Evolutionary conservation across 306 rosid species (phyloP).

Genomic region (Astragalus glycyphyllos): DNA sequence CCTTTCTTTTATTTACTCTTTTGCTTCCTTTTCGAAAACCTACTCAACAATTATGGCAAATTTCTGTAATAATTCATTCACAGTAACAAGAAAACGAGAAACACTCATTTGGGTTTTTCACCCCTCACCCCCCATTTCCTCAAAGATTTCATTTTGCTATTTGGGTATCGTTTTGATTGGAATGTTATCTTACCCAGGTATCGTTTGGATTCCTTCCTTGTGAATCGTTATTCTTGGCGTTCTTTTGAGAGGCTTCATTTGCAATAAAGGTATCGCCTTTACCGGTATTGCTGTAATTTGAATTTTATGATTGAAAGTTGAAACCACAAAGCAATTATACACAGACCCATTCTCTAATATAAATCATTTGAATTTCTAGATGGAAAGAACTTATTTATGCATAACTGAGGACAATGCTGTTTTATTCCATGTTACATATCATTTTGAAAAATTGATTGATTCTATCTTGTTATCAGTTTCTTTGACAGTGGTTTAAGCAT

Average conservation of each 20-base stretch:
- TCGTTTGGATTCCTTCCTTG: slow-evolving; percentile 8
- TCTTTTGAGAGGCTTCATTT: neutral
- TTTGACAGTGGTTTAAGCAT: slow-evolving; percentile 25
- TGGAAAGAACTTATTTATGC: neutral
- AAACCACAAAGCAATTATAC: neutral
- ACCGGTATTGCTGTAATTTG: neutral
- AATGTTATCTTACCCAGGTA: neutral
- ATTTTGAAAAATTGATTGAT: slow-evolving; percentile 5
- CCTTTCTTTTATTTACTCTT: neutral
- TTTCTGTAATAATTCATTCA: neutral
- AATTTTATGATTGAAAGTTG: slow-evolving; percentile 9
- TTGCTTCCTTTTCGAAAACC: neutral
- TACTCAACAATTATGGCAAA: neutral
- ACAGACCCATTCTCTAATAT: slow-evolving; percentile 20
- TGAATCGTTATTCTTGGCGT: neutral
- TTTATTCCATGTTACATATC: neutral
- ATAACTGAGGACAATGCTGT: slow-evolving; percentile 1
- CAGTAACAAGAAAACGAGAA: neutral
- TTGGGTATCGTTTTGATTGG: slow-evolving; percentile 18
- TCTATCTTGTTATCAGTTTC: slow-evolving; percentile 1
- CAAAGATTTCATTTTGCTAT: slow-evolving; percentile 11
- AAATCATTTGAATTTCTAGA: slow-evolving; percentile 18
- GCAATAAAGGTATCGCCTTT: neutral
- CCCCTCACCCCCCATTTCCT: neutral
- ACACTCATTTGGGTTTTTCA: neutral